Base-by-base conservation (phyloP, 1,139 yeast genomes). In the Suhomyces kunorum region DNA sequence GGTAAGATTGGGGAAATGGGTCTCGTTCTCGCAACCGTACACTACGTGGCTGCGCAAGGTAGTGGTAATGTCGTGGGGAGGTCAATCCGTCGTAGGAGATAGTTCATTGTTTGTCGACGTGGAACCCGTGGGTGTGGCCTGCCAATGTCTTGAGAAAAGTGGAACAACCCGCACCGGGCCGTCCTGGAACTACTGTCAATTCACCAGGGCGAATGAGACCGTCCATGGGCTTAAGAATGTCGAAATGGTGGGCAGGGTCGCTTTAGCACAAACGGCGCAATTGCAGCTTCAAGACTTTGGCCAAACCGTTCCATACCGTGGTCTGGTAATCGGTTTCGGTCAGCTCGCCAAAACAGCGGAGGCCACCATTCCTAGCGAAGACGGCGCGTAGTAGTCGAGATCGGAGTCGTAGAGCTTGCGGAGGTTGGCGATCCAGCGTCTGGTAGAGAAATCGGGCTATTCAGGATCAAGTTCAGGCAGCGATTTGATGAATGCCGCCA, bases 151-250 rank as follows among this genome's bases (percentile, higher is more conserved):
- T 85, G 53, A 87, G 65, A 38, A 85, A 72, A 1, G 95, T 85
- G 1, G 95, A 76, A 61, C 95, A 87, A 44, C 95, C 95, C 19
- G 90, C 78, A 55, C 94, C 94, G 0, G 94, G 94, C 58, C 89
- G 77, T 31, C 94, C 94, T 28, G 85, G 64, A 1, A 85, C 94
- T 34, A 86, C 87, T 3, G 87, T 76, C 39, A 86, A 68, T 52
- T 84, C 87, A 40, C 95, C 90, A 0, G 92, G 85, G 32, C 68
- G 66, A 45, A 83, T 67, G 6, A 81, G 53, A 16, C 85, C 90
- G 48, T 83, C 87, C 81, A 83, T 80, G 15, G 82, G 71, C 52
- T 79, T 76, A 50, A 83, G 62, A 46, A 85, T 85, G 44, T 82
- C 81, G 39, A 71, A 80, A 43, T 50, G 50, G 44, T 42, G 58